These are phyloP conservation scores for Tetrahymena malaccensis DNA, from an alignment of 73 alveolate species.

Conservation along the genomic window DNA sequence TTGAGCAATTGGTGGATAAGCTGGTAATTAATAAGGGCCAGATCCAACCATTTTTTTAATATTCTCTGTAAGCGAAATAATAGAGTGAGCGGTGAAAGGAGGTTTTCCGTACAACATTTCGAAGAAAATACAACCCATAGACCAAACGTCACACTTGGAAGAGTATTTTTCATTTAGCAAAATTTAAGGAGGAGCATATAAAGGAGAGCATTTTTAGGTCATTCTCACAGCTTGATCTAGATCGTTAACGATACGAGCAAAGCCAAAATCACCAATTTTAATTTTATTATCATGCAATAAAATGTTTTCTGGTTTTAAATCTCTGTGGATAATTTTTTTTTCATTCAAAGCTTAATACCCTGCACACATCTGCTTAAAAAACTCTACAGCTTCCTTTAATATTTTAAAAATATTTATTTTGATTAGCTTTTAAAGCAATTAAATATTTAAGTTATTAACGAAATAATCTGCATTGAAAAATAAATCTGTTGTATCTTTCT, in stretches of 20 bases:
- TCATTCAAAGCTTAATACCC: conserved; percentile 26
- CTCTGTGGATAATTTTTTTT: conserved; percentile 32
- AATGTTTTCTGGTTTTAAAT: conserved; percentile 29
- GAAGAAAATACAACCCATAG: conserved; percentile 24
- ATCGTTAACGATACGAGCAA: background rate
- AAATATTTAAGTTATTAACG: background rate
- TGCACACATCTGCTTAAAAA: conserved; percentile 8
- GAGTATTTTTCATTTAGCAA: conserved; percentile 1
- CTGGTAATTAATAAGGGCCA: conserved; percentile 22
- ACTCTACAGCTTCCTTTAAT: conserved; percentile 15
- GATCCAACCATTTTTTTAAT: conserved; percentile 13
- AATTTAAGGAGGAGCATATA: conserved; percentile 34
- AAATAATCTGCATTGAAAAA: background rate
- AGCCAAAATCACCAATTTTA: conserved; percentile 40
- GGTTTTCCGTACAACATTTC: conserved; percentile 36
- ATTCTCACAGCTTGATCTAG: conserved; percentile 2
- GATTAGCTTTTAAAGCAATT: background rate
- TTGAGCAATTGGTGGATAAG: conserved; percentile 19
- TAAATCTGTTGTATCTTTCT: background rate
- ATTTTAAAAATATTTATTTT: background rate
- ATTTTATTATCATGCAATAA: conserved; percentile 14
- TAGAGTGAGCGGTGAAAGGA: conserved; percentile 15
- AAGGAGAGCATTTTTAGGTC: conserved; percentile 30
- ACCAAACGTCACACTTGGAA: conserved; percentile 46
- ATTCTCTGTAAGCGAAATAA: conserved; percentile 8